Conservation (phyloP, 257 asterid species). For the Solanum pennellii region DNA sequence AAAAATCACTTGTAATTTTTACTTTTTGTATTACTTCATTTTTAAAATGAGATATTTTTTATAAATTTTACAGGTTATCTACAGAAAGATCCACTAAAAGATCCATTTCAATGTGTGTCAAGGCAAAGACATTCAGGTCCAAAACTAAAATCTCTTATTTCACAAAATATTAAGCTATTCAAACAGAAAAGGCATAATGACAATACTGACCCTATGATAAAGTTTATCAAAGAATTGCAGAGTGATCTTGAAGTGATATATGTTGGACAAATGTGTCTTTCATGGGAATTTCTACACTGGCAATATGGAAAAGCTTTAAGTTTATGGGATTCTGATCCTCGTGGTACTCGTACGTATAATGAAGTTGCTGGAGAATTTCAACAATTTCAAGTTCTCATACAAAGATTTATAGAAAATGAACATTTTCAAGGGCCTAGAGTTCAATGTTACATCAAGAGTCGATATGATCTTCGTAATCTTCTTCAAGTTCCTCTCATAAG, state of each 20-base stretch:
- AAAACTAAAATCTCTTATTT: slow-evolving; percentile 42
- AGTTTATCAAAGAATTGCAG: slow-evolving; percentile 59
- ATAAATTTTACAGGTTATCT: slow-evolving; percentile 50
- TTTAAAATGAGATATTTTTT: background rate
- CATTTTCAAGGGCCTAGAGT: slow-evolving; percentile 70
- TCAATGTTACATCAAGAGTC: slow-evolving; percentile 42
- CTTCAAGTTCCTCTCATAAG: slow-evolving; percentile 81
- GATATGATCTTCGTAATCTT: slow-evolving; percentile 65
- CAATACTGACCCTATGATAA: slow-evolving; percentile 60
- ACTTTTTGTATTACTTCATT: background rate
- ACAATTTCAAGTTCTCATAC: slow-evolving; percentile 80
- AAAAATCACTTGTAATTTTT: background rate
- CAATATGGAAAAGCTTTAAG: slow-evolving; percentile 66
- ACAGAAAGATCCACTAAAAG: slow-evolving; percentile 43
- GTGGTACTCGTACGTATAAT: slow-evolving; percentile 44
- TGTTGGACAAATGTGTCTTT: slow-evolving; percentile 89
- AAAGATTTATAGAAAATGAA: slow-evolving; percentile 79
- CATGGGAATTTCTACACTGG: slow-evolving; percentile 94
- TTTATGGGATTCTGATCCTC: slow-evolving; percentile 63
- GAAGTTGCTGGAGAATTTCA: slow-evolving; percentile 91
- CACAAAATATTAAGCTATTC: slow-evolving; percentile 43
- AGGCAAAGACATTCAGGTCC: slow-evolving; percentile 36
- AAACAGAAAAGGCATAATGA: slow-evolving; percentile 42
- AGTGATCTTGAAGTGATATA: slow-evolving; percentile 79
- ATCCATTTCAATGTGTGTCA: slow-evolving; percentile 51